These are phyloP conservation scores for Alternaria alternata DNA, from an alignment of 2,329 filamentous ascomycete genomes.

Conservation along the genomic window DNA sequence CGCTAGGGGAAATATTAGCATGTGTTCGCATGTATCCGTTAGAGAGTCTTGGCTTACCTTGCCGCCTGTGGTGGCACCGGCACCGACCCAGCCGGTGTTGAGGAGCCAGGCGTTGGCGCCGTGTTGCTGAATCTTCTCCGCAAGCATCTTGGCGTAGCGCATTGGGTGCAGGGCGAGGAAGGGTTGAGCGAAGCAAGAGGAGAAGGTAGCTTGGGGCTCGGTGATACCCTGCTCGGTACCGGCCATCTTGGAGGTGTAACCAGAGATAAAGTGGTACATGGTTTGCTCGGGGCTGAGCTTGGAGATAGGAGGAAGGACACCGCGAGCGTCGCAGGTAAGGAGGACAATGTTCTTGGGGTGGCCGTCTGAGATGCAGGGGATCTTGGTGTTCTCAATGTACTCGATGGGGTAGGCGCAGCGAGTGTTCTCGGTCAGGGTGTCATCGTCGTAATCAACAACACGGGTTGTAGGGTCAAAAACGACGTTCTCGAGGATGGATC, in stretches of 20 bases:
- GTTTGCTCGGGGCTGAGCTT: slow-evolving; percentile 94
- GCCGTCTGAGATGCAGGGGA: slow-evolving; percentile 85
- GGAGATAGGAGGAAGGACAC: slow-evolving; percentile 96
- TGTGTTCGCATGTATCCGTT: slow-evolving; percentile 13
- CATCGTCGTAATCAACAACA: slow-evolving; percentile 93
- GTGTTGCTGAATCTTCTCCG: slow-evolving; percentile 96
- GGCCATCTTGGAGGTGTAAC: slow-evolving; percentile 99
- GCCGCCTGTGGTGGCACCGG: slow-evolving; percentile 86
- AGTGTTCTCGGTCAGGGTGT: slow-evolving; percentile 96
- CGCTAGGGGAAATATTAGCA: slow-evolving; percentile 72
- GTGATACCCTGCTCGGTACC: slow-evolving; percentile 97
- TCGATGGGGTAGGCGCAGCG: slow-evolving; percentile 98
- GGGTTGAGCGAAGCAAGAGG: slow-evolving; percentile 97
- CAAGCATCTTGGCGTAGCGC: slow-evolving; percentile 98
- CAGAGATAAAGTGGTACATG: slow-evolving; percentile 99
- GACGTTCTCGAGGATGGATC: slow-evolving; percentile 97
- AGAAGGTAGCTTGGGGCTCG: slow-evolving; percentile 98
- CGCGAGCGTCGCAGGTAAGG: slow-evolving; percentile 95
- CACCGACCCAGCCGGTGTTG: slow-evolving; percentile 97
- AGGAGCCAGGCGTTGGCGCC: slow-evolving; percentile 97
- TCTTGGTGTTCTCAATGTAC: slow-evolving; percentile 99
- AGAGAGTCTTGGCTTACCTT: background rate
- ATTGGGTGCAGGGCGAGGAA: slow-evolving; percentile 99
- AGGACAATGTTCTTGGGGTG: slow-evolving; percentile 98
- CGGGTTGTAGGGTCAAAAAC: slow-evolving; percentile 93